phyloP scores from a whole-genome alignment of 345 rosid species.

The Eucalyptus microcorys region DNA sequence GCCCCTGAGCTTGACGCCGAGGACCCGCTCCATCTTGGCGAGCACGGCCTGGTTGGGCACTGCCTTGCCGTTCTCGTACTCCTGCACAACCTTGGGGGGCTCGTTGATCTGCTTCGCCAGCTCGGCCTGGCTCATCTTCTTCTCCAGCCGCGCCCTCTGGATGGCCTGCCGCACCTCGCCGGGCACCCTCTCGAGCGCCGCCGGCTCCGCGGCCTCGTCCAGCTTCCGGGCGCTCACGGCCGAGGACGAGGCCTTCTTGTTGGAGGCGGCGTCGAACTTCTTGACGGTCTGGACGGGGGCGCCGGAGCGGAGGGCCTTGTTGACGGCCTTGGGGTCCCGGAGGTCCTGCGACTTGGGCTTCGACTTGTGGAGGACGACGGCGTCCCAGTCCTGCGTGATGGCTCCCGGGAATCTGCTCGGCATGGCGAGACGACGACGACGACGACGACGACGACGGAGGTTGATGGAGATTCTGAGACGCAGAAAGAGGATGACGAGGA shows the following conservation, averaged over 20 bases:
- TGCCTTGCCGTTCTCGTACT: conserved; percentile 83
- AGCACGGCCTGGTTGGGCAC: conserved; percentile 61
- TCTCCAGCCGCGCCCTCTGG: conserved; percentile 59
- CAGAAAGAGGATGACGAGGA: background rate
- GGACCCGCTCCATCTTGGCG: conserved; percentile 77
- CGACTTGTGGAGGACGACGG: conserved; percentile 63
- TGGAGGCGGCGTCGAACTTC: conserved; percentile 61
- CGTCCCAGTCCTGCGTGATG: conserved; percentile 70
- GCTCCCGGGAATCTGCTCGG: conserved; percentile 59
- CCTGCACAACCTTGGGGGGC: conserved; percentile 71
- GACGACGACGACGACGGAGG: too few relatives aligned
- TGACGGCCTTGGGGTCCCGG: conserved; percentile 65
- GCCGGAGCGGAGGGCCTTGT: conserved; percentile 56
- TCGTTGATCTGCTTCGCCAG: conserved; percentile 74
- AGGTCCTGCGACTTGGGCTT: conserved; percentile 41
- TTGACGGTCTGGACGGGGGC: conserved; percentile 43
- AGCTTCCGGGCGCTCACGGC: conserved; percentile 43
- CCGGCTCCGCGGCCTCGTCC: conserved; percentile 58
- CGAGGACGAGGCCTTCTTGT: conserved; percentile 40
- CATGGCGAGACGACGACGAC: conserved; percentile 6
- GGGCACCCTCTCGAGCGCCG: conserved; percentile 39
- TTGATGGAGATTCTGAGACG: background rate
- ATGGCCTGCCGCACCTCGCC: conserved; percentile 54
- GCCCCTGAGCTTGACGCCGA: conserved; percentile 69
- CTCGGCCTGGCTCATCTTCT: conserved; percentile 77